Evolutionary conservation across 2,329 filamentous ascomycete genomes (phyloP).

Genomic region (Talaromyces amestolkiae): DNA sequence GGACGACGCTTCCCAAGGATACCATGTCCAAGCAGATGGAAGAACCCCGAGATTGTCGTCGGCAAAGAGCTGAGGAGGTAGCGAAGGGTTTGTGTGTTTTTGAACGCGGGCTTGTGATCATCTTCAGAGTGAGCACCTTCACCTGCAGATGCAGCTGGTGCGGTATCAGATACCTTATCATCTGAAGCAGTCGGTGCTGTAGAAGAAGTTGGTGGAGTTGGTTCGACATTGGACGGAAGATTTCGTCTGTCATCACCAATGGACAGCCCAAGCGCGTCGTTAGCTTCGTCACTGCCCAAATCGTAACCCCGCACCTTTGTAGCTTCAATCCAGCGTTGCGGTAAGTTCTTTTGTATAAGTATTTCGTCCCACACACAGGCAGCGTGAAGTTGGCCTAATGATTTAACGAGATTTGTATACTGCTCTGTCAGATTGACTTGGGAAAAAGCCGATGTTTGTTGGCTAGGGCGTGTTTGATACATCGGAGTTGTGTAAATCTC

Average conservation of each 20-base stretch:
- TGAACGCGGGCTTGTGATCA: slow-evolving; percentile 49
- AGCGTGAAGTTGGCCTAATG: slow-evolving; percentile 73
- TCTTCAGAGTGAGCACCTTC: slow-evolving; percentile 20
- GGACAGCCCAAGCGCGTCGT: slow-evolving; percentile 33
- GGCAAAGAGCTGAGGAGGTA: slow-evolving; percentile 76
- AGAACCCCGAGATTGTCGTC: slow-evolving; percentile 76
- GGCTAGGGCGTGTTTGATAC: slow-evolving; percentile 61
- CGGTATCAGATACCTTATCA: neutral
- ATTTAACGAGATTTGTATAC: slow-evolving; percentile 70
- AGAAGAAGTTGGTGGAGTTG: slow-evolving; percentile 22
- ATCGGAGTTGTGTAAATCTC: slow-evolving; percentile 67
- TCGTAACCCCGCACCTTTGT: slow-evolving; percentile 43
- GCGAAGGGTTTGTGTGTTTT: slow-evolving; percentile 76
- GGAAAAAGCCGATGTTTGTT: slow-evolving; percentile 64
- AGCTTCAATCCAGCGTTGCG: slow-evolving; percentile 56
- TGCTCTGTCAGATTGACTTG: slow-evolving; percentile 81
- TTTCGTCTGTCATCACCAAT: slow-evolving; percentile 25
- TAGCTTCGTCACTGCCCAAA: slow-evolving; percentile 40
- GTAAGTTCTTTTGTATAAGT: slow-evolving; percentile 68
- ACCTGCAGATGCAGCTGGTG: slow-evolving; percentile 1
- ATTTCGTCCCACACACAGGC: slow-evolving; percentile 85
- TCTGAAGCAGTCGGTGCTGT: neutral
- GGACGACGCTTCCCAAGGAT: slow-evolving; percentile 71
- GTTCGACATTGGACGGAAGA: slow-evolving; percentile 25
- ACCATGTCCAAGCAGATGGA: slow-evolving; percentile 80